phyloP scores from a whole-genome alignment of 768 basidiomycete genomes.

The Phanerochaete sordida region DNA sequence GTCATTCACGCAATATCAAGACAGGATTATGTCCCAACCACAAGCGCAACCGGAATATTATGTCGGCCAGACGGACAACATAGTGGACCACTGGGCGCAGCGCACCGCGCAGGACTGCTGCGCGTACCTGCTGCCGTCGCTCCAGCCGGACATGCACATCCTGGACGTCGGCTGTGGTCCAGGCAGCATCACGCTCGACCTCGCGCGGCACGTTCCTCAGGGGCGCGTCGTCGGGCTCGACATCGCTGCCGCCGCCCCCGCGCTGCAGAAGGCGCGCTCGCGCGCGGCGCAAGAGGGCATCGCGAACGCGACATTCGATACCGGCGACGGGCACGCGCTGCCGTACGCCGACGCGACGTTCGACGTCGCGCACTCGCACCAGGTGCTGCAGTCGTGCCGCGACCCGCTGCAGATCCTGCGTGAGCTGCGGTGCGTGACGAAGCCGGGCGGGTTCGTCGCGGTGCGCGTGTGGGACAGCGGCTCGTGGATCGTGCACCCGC shows the following conservation, averaged over 20 bases:
- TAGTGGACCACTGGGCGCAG: slow-evolving; percentile 14
- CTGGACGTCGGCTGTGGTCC: slow-evolving; percentile 53
- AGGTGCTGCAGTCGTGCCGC: slow-evolving; percentile 44
- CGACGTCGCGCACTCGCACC: slow-evolving; percentile 47
- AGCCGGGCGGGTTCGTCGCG: slow-evolving; percentile 42
- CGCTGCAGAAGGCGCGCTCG: slow-evolving; percentile 33
- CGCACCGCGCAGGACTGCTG: slow-evolving; percentile 29
- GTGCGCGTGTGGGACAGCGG: slow-evolving; percentile 37
- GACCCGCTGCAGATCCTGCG: slow-evolving; percentile 37
- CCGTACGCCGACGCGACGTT: slow-evolving; percentile 36
- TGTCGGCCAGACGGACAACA: not conserved
- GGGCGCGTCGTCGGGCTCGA: slow-evolving; percentile 46
- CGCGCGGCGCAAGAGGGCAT: slow-evolving; percentile 25
- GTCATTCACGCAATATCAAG: too few relatives aligned
- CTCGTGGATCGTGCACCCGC: slow-evolving; percentile 32
- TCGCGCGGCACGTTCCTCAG: slow-evolving; percentile 36
- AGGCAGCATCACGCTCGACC: slow-evolving; percentile 43
- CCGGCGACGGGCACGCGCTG: slow-evolving; percentile 35
- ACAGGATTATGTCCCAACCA: too few relatives aligned
- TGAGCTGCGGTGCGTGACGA: slow-evolving; percentile 48
- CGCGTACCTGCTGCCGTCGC: slow-evolving; percentile 33
- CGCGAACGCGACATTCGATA: slow-evolving; percentile 35
- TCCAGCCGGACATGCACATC: slow-evolving; percentile 36
- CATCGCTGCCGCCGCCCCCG: slow-evolving; percentile 17
- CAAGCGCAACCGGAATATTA: not conserved